Evolutionary conservation across 2,329 filamentous ascomycete genomes (phyloP), one percentile per base, ranked within the genome.

Genomic region (Davidsoniella neocaledoniae): DNA sequence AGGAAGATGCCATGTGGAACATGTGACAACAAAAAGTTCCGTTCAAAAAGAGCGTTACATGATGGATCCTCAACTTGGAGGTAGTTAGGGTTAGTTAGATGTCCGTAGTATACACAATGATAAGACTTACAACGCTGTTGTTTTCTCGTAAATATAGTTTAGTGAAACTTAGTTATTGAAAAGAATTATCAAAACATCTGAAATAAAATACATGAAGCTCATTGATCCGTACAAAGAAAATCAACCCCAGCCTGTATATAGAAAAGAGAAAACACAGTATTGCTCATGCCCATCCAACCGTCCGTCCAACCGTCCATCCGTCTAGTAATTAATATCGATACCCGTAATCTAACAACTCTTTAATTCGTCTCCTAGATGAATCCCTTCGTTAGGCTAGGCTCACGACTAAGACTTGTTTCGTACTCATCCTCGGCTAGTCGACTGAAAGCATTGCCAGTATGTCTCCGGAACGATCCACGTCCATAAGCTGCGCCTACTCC

Each of bases 311-410:
- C 39, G 21, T 9, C 39, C 8, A 17, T 21, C 39, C 39, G 21
- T 19, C 16, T n/a, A 10, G 9, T n/a, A 4, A 16, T 4, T 21
- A 41, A 9, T 12, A 42, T 42, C 39, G n/a, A 33, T 33, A 16
- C 43, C 26, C n/a, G 10, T 33, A n/a, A 45, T 25, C n/a, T 16
- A 45, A 45, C 19, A 25, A 14, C 36, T 19, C 16, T 10, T 10
- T 8, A 42, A 8, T 9, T n/a, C 43, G 9, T 10, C 49, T 26
- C 37, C 66, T 58, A 86, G 63, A 86, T 66, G 60, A 87, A 86
- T n/a, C 83, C 83, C 65, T 87, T 86, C 43, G 79, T 86, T 62
- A 85, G 68, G 63, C 82, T 86, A 50, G 76, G 73, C 57, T 70
- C 68, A 60, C 77, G 71, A 54, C 68, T 72, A 64, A 80, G 65